Evolutionary conservation across 257 asterid species (phyloP), one percentile per base, ranked within the genome.

Genomic region (Fraxinus cuspidata): DNA sequence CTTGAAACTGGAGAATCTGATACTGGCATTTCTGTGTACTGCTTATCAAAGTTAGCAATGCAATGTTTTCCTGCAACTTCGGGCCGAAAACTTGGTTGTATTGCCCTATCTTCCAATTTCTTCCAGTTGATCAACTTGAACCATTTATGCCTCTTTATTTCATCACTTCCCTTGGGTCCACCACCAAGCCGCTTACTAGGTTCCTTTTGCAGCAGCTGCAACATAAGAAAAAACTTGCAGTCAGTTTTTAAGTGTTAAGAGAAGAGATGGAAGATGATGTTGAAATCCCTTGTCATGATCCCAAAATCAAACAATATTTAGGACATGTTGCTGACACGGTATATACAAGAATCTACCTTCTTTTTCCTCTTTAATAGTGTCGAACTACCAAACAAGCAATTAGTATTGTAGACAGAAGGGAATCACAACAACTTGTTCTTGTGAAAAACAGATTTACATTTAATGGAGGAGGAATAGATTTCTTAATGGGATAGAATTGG

Each of bases 151-250:
- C 83, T 73, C 85, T 81, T 88, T 71, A 88, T 80, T 70, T 86
- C 90, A 32, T 84, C 87, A 29, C 87, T 84, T 6, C 92, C 92
- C 32, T 81, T 79, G 13, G 79, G 64, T 28, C 88, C 92, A 53
- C 83, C 64, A n/a, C 92, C 87, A 2, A 84, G 85, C 58, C 89
- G 83, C 79, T 70, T 86, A 31, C 73, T 82, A 47, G 86, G 83
- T 15, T 88, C 92, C 87, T 86, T 88, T 81, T 85, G 90, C 79
- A 90, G 85, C 68, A 89, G 84, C 92, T 89, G 69, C 72, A 73
- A 38, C 34, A 47, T 38, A 31, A 64, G 69, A 58, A 53, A 53
- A 70, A 53, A 47, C n/a, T n/a, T 56, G 65, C 65, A 12, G 16
- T 76, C 51, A 81, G 9, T 35, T 40, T 49, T 77, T 44, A 66